Percentiles rank a stretch among this genome's conserved stretches.
Conservation (phyloP, 345 rosid genomes). For the Heritiera fomes region DNA sequence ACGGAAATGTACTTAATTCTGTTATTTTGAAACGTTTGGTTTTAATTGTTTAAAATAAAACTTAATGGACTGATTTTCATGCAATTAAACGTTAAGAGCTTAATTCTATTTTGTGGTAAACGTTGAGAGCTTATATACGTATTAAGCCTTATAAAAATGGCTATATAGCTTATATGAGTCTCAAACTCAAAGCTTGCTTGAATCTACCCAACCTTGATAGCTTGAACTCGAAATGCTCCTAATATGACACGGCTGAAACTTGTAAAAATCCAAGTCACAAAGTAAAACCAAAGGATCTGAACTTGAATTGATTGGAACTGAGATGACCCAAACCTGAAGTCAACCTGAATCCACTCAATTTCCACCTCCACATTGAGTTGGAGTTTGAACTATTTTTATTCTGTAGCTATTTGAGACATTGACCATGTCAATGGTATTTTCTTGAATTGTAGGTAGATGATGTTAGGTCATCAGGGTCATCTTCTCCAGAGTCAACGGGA, state of each 20-base stretch:
- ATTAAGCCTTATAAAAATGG: not conserved
- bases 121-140: too few species aligned
- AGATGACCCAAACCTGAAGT: not conserved
- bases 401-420: too few species aligned
- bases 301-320: not conserved
- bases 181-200: not conserved
- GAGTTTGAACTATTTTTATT: not conserved
- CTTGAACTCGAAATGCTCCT: not conserved
- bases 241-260: not conserved
- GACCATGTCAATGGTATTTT: not conserved
- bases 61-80: too few species aligned
- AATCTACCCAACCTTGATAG: not conserved
- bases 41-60: too few species aligned
- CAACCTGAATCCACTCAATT: not conserved
- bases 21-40: too few species aligned
- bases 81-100: too few species aligned
- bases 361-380: not conserved
- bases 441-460: conserved; percentile 73
- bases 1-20: too few species aligned
- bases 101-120: too few species aligned
- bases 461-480: conserved; percentile 89
- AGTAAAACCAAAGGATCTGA: not conserved
- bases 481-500: conserved; percentile 94
- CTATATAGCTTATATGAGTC: not conserved
- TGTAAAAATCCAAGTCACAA: not conserved